A percentile compares a stretch with the other conserved stretches of the same genome.
These are phyloP conservation scores for Aspergillus bertholletiae DNA, from an alignment of 495 filamentous ascomycete genomes.

Conservation along the genomic window DNA sequence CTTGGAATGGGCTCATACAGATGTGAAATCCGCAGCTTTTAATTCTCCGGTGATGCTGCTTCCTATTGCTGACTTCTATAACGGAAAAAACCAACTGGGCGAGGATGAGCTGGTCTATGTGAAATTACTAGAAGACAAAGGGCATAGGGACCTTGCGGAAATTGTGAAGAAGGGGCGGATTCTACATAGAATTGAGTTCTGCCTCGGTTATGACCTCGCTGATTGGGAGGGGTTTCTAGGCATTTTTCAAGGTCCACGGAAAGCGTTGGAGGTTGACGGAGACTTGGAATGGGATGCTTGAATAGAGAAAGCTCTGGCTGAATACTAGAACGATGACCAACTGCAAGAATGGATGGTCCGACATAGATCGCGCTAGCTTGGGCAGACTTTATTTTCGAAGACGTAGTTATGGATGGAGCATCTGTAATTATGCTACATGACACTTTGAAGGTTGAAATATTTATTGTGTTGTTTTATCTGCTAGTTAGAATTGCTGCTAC, in stretches of 20 bases:
- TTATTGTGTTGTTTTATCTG: no score
- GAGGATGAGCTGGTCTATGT: conserved; percentile 34
- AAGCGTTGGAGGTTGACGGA: conserved; percentile 22
- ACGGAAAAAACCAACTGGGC: conserved; percentile 28
- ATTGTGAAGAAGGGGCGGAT: conserved; percentile 31
- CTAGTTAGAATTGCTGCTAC: no score
- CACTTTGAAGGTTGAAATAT: no score
- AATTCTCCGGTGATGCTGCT: conserved; percentile 39
- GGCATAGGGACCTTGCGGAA: conserved; percentile 23
- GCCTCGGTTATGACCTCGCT: conserved; percentile 33
- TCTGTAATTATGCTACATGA: no score
- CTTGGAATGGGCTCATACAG: conserved; percentile 42
- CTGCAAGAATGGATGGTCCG: conserved; percentile 14
- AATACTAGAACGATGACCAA: conserved; percentile 25
- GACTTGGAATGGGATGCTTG: conserved; percentile 31
- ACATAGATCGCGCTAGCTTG: no score
- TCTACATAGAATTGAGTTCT: conserved; percentile 35
- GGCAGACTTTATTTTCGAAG: no score
- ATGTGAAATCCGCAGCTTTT: conserved; percentile 32
- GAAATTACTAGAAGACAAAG: conserved; percentile 26
- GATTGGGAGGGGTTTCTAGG: conserved; percentile 42
- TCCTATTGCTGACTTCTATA: conserved; percentile 39
- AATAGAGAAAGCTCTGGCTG: conserved; percentile 25
- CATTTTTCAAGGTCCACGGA: conserved; percentile 32
- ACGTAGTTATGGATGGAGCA: no score